Conservation (phyloP, 2,329 filamentous ascomycete species). For the Cladosporium velox region DNA sequence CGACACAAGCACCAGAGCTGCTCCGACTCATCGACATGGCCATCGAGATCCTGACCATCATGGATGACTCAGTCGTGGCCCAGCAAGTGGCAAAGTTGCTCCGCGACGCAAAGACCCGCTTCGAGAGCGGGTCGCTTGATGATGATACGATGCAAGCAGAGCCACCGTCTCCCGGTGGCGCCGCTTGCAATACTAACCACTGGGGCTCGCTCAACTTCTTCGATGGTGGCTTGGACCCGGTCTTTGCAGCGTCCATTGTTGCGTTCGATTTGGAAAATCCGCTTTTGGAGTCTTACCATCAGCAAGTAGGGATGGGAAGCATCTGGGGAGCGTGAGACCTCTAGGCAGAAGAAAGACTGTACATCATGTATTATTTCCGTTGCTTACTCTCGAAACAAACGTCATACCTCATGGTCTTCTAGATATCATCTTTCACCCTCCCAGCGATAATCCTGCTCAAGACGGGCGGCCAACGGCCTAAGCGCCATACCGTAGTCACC, state of each 20-base stretch:
- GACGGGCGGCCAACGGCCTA: slow-evolving; percentile 11
- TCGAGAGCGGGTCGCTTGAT: not conserved
- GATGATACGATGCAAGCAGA: not conserved
- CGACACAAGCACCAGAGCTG: not conserved
- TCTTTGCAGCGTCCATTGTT: not conserved
- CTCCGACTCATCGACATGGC: not conserved
- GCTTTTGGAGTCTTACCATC: slow-evolving; percentile 5
- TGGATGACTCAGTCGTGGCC: not conserved
- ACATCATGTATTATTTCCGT: not conserved
- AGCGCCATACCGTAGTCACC: slow-evolving; percentile 70
- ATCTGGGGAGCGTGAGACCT: not conserved
- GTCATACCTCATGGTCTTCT: not conserved
- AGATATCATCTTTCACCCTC: not conserved
- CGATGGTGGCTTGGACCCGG: slow-evolving; percentile 1
- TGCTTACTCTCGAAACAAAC: not conserved
- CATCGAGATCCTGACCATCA: not conserved
- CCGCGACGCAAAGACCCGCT: not conserved
- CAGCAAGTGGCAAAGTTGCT: slow-evolving; percentile 3
- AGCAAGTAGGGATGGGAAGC: not conserved
- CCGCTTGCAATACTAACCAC: not conserved
- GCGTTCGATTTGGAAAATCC: not conserved
- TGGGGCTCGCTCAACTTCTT: slow-evolving; percentile 5
- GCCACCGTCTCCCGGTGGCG: not conserved
- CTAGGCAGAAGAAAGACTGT: not conserved
- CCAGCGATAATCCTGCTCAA: slow-evolving; percentile 1